phyloP scores from a whole-genome alignment of 192 early-diverging fungal species.

The Fimicolochytrium jonesii region DNA sequence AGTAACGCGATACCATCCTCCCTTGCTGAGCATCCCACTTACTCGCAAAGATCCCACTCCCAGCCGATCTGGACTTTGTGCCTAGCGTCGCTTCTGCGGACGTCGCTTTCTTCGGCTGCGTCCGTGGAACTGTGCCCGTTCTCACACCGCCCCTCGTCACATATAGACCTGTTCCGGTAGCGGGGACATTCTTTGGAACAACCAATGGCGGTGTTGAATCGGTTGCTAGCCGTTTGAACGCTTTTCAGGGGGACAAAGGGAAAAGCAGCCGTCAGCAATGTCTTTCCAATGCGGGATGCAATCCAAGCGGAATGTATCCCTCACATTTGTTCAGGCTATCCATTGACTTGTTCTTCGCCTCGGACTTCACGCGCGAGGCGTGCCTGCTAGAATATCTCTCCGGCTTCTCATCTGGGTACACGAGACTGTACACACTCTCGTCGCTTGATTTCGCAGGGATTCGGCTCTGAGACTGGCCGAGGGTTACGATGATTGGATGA shows the following conservation, averaged over 20 bases:
- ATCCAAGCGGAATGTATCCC: not conserved
- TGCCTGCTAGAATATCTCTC: not conserved
- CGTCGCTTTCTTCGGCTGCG: not conserved
- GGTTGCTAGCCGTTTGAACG: not conserved
- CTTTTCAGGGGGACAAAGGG: not conserved
- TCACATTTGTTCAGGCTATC: not conserved
- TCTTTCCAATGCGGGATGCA: not conserved
- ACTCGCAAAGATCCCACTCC: no score
- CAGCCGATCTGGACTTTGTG: not conserved
- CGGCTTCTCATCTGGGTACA: not conserved
- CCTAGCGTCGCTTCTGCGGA: not conserved
- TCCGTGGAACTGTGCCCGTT: not conserved
- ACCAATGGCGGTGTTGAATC: not conserved
- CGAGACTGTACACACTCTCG: conserved; percentile 6
- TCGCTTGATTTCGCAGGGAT: not conserved
- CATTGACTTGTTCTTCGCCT: not conserved
- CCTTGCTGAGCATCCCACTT: no score
- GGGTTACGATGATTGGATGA: not conserved
- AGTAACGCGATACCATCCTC: not conserved
- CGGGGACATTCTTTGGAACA: not conserved
- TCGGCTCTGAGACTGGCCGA: not conserved
- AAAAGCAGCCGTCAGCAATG: not conserved
- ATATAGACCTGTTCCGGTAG: conserved; percentile 2
- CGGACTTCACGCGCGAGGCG: not conserved
- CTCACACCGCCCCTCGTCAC: not conserved